Base-by-base conservation (phyloP, 164 flowering plant species). In the Tetracentron sinense region DNA sequence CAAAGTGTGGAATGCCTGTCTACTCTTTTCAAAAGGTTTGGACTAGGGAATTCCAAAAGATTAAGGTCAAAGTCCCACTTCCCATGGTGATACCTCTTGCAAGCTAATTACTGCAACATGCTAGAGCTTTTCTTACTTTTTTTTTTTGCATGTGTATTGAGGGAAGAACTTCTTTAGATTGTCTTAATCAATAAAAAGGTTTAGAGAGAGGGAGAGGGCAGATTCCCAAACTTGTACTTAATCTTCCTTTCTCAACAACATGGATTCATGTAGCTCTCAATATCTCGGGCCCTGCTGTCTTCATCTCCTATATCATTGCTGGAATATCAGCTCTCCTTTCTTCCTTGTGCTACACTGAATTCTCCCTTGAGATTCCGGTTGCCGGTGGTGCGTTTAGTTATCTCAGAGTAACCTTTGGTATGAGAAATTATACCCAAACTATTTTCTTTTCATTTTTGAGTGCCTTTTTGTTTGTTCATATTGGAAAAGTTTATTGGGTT, bases 361-460 rank as follows among this genome's bases (percentile, higher is more conserved):
- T 93, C 73, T 77, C 97, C 17, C 83, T 93, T 14, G 82, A 86
- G 50, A 75, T 90, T 56, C 97, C 98, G 0, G 98, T 87, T 22
- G 98, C 98, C 11, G 98, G 98, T 4, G 98, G 98, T 8, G 97
- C 98, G 56, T 93, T 93, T 67, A 93, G 98, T 64, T 93, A 87
- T 63, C 77, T 90, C 3, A 80, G 98, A 71, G 73, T 88, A 7
- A 93, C 98, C 46, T 90, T 93, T 65, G 98, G 97, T 90, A 76
- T 62, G 56, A 7, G n/a, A 27, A 1, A 29, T 17, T 22, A 17
- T 14, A 28, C 2, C 8, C 25, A 31, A 15, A 25, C 6, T 30
- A 7, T 28, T 14, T 38, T 51, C 17, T 19, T 20, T 54, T 38
- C 31, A n/a, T 1, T 8, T 56, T 22, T 60, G 22, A 14, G 1